Base-by-base conservation (phyloP, 225 moss, liverwort and hornwort species). In the Climacium dendroides region DNA sequence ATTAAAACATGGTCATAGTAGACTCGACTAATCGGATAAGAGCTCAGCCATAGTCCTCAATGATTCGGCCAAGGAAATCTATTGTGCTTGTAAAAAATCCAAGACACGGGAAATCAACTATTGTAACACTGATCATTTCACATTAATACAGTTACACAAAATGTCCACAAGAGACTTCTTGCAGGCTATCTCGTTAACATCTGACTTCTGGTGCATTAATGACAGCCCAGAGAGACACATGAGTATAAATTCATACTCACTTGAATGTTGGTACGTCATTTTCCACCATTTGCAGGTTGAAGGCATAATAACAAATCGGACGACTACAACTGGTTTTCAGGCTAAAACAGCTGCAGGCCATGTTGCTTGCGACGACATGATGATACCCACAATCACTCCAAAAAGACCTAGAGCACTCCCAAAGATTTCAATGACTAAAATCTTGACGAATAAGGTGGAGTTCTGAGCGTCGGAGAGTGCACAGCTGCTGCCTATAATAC, bases 401-500 rank as follows among this genome's bases (percentile, higher is more conserved):
- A 99, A 99, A 25, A 99, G 94, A 86, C 99, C 99, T 85, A 99
- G 93, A 52, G 99, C 99, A 88, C 99, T 99, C 85, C 99, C 99
- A 90, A 99, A 99, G 90, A 99, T 99, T 89, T 99, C 99, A 91
- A 99, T 99, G 15, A 99, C 97, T 94, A 99, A 87, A 83, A 99
- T 97, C 92, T 99, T 97, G 39, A 99, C 97, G 83, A 97, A 99
- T 28, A 99, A 84, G 39, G 97, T 95, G 34, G 99, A 99, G 77
- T 99, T 99, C 88, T 99, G 97, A 61, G 99, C 99, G 87, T 97
- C 97, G 58, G 97, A 97, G 75, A 99, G 94, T 23, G 99, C 99
- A 90, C 99, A 99, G 92, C 97, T 99, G 92, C 99, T 99, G 57
- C 99, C 99, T 86, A 99, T 99, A 50, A 99, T 96, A 70, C 99